phyloP scores from a whole-genome alignment of 495 filamentous ascomycete species.

The Amorphotheca resinae region DNA sequence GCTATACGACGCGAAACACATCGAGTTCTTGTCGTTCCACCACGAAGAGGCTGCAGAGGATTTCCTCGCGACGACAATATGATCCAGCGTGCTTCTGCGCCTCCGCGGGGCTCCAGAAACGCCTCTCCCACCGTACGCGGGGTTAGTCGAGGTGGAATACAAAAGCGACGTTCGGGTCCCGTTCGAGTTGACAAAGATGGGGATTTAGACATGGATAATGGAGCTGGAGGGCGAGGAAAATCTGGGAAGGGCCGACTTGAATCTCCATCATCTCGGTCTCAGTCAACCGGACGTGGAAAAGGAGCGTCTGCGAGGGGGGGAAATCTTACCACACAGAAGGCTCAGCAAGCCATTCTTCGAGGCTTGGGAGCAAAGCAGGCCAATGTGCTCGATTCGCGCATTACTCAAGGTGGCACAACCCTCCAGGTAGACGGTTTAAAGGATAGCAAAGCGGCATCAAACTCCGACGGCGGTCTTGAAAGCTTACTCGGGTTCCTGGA shows the following conservation, averaged over 20 bases:
- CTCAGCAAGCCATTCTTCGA: conserved; percentile 17
- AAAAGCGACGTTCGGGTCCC: conserved; percentile 47
- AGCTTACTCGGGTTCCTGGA: conserved; percentile 69
- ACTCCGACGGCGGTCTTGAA: conserved; percentile 58
- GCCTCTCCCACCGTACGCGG: conserved; percentile 10
- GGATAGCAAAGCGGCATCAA: conserved; percentile 58
- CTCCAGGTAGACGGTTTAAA: conserved; percentile 59
- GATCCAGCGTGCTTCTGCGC: conserved; percentile 7
- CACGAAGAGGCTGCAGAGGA: too few relatives aligned
- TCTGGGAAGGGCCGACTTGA: conserved; percentile 20
- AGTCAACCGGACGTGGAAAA: conserved; percentile 2
- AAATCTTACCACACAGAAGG: conserved; percentile 14
- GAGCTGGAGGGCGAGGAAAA: conserved; percentile 25
- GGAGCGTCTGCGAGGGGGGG: conserved; percentile 5
- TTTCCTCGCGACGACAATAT: conserved; percentile 1
- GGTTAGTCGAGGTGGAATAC: conserved; percentile 47
- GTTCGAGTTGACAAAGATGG: conserved; percentile 58
- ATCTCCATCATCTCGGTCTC: conserved; percentile 11
- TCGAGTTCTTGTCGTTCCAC: too few relatives aligned
- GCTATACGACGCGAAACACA: too few relatives aligned
- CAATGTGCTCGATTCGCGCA: conserved; percentile 22
- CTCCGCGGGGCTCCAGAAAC: conserved; percentile 15
- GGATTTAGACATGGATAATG: conserved; percentile 65
- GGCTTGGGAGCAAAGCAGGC: conserved; percentile 23
- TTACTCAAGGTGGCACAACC: conserved; percentile 14